Evolutionary conservation across 148 eudicot species (phyloP).

Genomic region (Rhododendron ferrugineum): DNA sequence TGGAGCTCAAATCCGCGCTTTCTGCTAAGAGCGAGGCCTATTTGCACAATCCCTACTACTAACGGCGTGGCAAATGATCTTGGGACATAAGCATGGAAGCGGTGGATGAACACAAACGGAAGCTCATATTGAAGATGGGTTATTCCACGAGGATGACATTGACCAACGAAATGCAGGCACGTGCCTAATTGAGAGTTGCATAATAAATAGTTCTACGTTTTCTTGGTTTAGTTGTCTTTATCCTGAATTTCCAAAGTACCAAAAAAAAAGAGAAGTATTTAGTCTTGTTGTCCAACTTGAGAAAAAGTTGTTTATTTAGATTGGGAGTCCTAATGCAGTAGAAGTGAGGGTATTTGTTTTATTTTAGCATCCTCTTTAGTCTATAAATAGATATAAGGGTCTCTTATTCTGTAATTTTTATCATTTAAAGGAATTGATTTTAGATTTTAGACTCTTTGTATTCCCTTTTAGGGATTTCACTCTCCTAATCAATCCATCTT

Average conservation of each 20-base stretch:
- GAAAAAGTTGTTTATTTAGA: not conserved
- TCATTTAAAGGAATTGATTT: not conserved
- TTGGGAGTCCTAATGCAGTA: not conserved
- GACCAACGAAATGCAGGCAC: not conserved
- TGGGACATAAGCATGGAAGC: not conserved
- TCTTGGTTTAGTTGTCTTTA: not conserved
- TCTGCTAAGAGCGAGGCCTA: not conserved
- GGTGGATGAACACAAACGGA: not conserved
- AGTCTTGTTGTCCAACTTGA: not conserved
- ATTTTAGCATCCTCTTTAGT: not conserved
- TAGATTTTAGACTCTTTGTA: not conserved
- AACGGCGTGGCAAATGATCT: not conserved
- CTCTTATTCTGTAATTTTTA: not conserved
- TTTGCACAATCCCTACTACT: not conserved
- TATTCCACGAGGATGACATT: not conserved
- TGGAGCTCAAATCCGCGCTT: not conserved
- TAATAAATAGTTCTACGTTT: not conserved
- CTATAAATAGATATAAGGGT: not conserved
- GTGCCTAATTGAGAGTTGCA: not conserved
- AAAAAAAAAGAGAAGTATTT: no score
- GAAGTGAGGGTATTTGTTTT: not conserved
- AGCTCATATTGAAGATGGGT: not conserved
- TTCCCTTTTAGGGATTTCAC: not conserved
- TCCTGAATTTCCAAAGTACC: no score
- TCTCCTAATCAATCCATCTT: not conserved